Conservation (phyloP, 139 green algal species). For the Eudorina sp. region DNA sequence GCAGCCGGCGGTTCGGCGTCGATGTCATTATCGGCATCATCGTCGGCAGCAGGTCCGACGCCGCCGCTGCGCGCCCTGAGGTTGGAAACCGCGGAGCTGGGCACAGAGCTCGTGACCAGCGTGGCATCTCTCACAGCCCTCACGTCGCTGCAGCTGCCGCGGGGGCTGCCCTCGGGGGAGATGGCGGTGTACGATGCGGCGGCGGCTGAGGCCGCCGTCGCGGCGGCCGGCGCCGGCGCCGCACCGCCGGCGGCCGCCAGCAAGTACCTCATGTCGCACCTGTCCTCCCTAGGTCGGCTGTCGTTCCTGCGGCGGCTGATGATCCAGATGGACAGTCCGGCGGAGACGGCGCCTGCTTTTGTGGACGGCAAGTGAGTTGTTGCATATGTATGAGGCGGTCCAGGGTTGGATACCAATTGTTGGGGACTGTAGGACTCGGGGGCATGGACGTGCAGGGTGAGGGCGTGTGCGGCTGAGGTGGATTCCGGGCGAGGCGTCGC, state of each 20-base stretch:
- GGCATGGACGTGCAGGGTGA: no score
- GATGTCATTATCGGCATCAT: no score
- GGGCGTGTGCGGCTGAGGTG: no score
- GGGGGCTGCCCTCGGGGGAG: conserved; percentile 19
- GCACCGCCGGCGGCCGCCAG: neutral
- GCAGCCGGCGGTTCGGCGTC: no score
- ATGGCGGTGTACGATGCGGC: neutral
- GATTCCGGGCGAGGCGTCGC: no score
- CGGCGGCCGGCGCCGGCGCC: neutral
- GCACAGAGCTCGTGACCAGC: neutral
- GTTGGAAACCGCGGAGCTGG: conserved; percentile 39
- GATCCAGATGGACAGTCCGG: conserved; percentile 38
- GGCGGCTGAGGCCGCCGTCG: neutral
- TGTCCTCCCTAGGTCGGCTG: neutral
- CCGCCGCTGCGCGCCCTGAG: conserved; percentile 18
- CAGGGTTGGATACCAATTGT: no score
- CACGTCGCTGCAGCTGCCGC: conserved; percentile 38
- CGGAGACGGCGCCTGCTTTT: conserved; percentile 20
- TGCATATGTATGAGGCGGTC: no score
- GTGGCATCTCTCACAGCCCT: neutral
- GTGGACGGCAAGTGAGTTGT: conserved; percentile 1
- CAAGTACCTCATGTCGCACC: neutral
- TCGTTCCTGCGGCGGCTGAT: conserved; percentile 27
- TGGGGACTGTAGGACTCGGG: no score
- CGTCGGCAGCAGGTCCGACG: neutral